These are phyloP conservation scores for Saitozyma podzolica DNA, from an alignment of 768 basidiomycete genomes.

Conservation along the genomic window DNA sequence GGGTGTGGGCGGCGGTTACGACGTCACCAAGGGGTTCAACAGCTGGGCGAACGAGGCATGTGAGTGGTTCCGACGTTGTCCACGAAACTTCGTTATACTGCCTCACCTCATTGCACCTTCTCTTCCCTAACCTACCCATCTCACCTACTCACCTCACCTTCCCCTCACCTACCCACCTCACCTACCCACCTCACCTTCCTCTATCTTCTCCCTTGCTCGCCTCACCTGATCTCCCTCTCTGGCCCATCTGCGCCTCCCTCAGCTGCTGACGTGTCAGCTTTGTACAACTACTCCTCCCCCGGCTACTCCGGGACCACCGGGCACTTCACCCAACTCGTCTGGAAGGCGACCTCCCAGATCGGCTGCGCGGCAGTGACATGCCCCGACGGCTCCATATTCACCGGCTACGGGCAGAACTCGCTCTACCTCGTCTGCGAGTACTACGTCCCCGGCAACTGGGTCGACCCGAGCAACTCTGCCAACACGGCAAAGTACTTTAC, in stretches of 20 bases:
- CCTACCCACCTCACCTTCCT: too few relatives aligned
- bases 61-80: background rate
- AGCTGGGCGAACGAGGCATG: slow-evolving; percentile 35
- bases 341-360: slow-evolving; percentile 40
- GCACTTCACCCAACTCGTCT: slow-evolving; percentile 41
- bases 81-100: background rate
- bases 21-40: slow-evolving; percentile 23
- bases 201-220: too few relatives aligned
- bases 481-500: slow-evolving; percentile 15
- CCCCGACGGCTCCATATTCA: slow-evolving; percentile 31
- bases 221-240: too few relatives aligned
- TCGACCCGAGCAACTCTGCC: slow-evolving; percentile 13
- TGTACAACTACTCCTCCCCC: slow-evolving; percentile 34
- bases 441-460: slow-evolving; percentile 22
- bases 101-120: too few relatives aligned
- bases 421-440: slow-evolving; percentile 32
- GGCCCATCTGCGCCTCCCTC: too few relatives aligned
- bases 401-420: slow-evolving; percentile 3
- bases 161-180: too few relatives aligned
- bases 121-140: too few relatives aligned
- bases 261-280: background rate
- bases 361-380: slow-evolving; percentile 42
- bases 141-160: too few relatives aligned
- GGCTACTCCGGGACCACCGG: slow-evolving; percentile 27
- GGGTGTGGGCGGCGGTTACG: slow-evolving; percentile 27